Conservation (phyloP, 345 rosid species). For the Rhodamnia argentea region DNA sequence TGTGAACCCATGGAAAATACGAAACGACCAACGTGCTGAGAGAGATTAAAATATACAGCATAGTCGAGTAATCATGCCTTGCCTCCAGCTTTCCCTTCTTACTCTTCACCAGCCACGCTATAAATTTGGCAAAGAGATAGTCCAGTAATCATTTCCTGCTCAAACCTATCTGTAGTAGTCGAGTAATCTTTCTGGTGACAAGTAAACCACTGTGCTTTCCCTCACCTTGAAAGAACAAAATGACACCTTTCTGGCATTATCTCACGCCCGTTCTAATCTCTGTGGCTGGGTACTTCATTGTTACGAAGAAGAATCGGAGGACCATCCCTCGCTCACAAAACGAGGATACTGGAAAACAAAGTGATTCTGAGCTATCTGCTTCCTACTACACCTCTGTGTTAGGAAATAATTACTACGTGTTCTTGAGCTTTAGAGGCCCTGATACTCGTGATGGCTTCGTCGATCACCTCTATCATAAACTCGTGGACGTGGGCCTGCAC, state of each 20-base stretch:
- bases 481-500: too few relatives aligned
- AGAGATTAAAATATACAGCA: background rate
- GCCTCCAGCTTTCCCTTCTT: background rate
- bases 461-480: too few relatives aligned
- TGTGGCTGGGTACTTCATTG: background rate
- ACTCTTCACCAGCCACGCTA: background rate
- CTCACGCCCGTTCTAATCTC: background rate
- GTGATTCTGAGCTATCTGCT: too few relatives aligned
- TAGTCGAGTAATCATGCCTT: background rate
- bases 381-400: too few relatives aligned
- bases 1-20: background rate
- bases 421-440: too few relatives aligned
- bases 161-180: background rate
- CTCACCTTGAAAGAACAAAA: background rate
- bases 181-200: background rate
- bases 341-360: too few relatives aligned
- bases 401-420: too few relatives aligned
- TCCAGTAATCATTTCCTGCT: background rate
- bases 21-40: accelerated
- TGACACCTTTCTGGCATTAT: background rate
- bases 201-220: too few relatives aligned
- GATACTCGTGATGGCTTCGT: too few relatives aligned
- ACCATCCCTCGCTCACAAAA: background rate
- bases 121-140: background rate
- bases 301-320: background rate